Evolutionary conservation across 495 filamentous ascomycete species (phyloP).

Genomic region (Neurospora sp.): DNA sequence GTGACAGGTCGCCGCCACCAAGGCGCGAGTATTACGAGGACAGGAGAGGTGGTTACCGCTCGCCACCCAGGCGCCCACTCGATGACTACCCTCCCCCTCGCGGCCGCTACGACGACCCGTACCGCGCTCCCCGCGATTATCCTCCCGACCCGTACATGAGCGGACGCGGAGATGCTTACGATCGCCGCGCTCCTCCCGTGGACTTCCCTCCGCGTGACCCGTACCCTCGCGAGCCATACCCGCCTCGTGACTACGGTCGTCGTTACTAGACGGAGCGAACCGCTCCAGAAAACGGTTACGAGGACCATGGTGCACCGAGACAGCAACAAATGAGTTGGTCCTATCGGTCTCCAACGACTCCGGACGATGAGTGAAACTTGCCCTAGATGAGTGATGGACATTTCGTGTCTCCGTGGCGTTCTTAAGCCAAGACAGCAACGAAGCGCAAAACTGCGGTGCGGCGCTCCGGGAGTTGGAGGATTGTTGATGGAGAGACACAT

Average conservation of each 20-base stretch:
- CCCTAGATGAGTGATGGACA: not conserved
- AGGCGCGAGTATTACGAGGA: slow-evolving; percentile 79
- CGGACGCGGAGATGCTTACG: slow-evolving; percentile 44
- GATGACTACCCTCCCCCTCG: slow-evolving; percentile 68
- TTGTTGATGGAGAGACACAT: not conserved
- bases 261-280: slow-evolving; percentile 23
- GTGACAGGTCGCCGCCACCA: slow-evolving; percentile 61
- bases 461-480: not conserved
- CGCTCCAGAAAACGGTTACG: not conserved
- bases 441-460: not conserved
- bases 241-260: slow-evolving; percentile 37
- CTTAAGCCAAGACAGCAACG: not conserved
- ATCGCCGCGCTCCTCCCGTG: slow-evolving; percentile 45
- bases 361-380: not conserved
- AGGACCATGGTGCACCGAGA: not conserved
- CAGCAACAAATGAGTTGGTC: not conserved
- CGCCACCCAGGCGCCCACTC: slow-evolving; percentile 58
- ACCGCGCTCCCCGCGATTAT: slow-evolving; percentile 44
- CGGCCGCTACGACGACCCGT: slow-evolving; percentile 52
- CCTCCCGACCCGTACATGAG: slow-evolving; percentile 57
- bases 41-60: slow-evolving; percentile 58
- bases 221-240: slow-evolving; percentile 39
- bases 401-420: not conserved
- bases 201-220: slow-evolving; percentile 44
- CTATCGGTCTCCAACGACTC: not conserved